Evolutionary conservation across 108 stramenopile genomes (phyloP).

Genomic region (Aureococcus anophagefferens): DNA sequence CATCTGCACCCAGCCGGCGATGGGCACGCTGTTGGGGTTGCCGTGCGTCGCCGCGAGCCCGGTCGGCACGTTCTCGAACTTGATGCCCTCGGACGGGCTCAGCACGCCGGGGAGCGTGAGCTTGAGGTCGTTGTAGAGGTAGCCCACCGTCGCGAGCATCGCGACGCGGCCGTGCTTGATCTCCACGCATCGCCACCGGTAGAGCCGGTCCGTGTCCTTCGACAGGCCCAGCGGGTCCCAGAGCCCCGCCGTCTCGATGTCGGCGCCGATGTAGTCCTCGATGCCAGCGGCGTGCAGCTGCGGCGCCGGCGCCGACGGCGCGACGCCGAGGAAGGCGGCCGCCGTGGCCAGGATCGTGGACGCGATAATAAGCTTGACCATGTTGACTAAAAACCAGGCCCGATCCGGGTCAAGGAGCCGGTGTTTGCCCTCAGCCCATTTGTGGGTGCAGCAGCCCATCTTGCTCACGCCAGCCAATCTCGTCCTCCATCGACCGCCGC

Average conservation of each 20-base stretch:
- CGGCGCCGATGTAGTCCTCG: too few species aligned
- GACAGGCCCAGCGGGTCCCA: constrained; percentile 35
- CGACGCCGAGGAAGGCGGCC: too few species aligned
- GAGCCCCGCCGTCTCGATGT: constrained; percentile 1
- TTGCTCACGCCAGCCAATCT: too few species aligned
- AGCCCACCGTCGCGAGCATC: constrained; percentile 35
- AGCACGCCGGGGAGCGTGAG: constrained; percentile 41
- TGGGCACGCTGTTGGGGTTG: constrained; percentile 47
- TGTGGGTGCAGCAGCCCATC: too few species aligned
- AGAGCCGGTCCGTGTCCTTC: constrained; percentile 29
- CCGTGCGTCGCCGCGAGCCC: constrained; percentile 48
- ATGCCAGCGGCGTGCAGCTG: too few species aligned
- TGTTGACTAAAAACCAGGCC: too few species aligned
- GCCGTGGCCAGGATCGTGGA: too few species aligned
- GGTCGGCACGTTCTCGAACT: constrained; percentile 66
- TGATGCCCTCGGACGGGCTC: constrained; percentile 39
- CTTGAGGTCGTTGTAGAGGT: constrained; percentile 26
- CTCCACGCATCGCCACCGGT: constrained; percentile 36
- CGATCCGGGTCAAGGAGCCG: too few species aligned
- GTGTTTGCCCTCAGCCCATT: too few species aligned
- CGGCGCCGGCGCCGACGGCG: too few species aligned
- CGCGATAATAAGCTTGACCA: too few species aligned
- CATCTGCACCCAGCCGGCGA: constrained; percentile 63
- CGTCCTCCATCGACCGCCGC: too few species aligned
- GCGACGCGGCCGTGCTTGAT: constrained; percentile 33